Conservation (phyloP, 2,329 filamentous ascomycete species). For the Penicillium sp. region DNA sequence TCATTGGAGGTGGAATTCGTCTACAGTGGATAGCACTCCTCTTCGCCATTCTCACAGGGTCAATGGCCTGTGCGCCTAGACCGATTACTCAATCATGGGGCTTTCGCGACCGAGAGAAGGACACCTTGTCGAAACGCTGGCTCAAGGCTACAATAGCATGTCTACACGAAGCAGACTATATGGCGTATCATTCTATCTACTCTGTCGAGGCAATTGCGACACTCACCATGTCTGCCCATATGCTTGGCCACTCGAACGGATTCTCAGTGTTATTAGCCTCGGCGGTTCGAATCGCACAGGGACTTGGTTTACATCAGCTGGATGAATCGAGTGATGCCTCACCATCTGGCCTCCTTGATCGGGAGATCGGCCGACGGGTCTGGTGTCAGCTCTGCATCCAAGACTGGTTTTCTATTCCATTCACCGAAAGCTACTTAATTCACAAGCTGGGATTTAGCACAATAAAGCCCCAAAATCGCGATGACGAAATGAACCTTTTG, state of each 20-base stretch:
- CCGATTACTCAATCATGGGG: constrained; percentile 44
- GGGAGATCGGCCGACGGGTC: constrained; percentile 40
- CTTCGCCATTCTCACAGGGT: constrained; percentile 47
- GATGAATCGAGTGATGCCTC: constrained; percentile 18
- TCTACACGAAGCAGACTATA: constrained; percentile 49
- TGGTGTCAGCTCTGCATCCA: constrained; percentile 43
- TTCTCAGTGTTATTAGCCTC: constrained; percentile 48
- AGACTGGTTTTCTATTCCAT: constrained; percentile 47
- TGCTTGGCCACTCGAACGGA: constrained; percentile 50
- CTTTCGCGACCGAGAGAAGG: constrained; percentile 43
- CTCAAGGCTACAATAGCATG: constrained; percentile 48
- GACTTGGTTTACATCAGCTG: constrained; percentile 48
- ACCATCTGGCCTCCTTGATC: constrained; percentile 19
- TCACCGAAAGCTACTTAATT: constrained; percentile 40
- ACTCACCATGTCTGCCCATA: constrained; percentile 51
- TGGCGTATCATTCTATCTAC: constrained; percentile 44
- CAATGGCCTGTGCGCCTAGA: constrained; percentile 44
- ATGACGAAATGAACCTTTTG: constrained; percentile 22
- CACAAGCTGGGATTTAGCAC: constrained; percentile 38
- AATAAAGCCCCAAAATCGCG: constrained; percentile 33
- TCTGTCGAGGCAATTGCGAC: constrained; percentile 50
- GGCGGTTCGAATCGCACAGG: constrained; percentile 49
- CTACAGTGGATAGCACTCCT: constrained; percentile 50
- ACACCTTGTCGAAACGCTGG: constrained; percentile 46
- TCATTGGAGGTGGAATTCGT: constrained; percentile 35